These are phyloP conservation scores for Castanospermum australe DNA, from an alignment of 306 rosid genomes.

Conservation along the genomic window DNA sequence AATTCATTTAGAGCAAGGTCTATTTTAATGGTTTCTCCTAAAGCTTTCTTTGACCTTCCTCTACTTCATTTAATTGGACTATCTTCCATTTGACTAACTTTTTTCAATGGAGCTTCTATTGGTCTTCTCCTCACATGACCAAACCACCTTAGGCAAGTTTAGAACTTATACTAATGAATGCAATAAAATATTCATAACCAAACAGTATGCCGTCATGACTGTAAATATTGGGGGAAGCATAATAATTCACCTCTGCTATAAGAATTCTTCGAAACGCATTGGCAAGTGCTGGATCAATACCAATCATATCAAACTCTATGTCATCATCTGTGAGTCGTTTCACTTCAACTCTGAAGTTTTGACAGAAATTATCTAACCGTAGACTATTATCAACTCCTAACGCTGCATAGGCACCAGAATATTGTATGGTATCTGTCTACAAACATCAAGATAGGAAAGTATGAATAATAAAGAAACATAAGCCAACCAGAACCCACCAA, in stretches of 20 bases:
- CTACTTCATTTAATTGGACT: too few species aligned
- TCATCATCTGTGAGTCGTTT: conserved; percentile 50
- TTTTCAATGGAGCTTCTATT: too few species aligned
- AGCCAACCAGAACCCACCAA: neutral
- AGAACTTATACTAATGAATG: neutral
- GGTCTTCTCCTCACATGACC: too few species aligned
- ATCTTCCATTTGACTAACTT: too few species aligned
- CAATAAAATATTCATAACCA: neutral
- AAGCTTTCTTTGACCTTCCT: too few species aligned
- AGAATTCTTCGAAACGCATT: conserved; percentile 94
- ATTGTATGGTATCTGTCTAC: conserved; percentile 84
- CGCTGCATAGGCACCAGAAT: conserved; percentile 78
- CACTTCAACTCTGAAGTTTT: conserved; percentile 81
- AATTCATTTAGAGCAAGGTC: too few species aligned
- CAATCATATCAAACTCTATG: conserved; percentile 93
- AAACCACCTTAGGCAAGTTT: too few species aligned
- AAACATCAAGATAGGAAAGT: conserved; percentile 32
- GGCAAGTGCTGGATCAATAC: conserved; percentile 89
- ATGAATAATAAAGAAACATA: neutral
- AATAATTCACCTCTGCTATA: conserved; percentile 74
- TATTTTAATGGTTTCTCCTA: too few species aligned
- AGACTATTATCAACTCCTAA: conserved; percentile 71
- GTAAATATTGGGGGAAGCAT: neutral
- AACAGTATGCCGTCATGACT: neutral
- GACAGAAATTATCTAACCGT: conserved; percentile 60